Evolutionary conservation across 345 rosid genomes (phyloP).

Genomic region (Euclidium syriacum): DNA sequence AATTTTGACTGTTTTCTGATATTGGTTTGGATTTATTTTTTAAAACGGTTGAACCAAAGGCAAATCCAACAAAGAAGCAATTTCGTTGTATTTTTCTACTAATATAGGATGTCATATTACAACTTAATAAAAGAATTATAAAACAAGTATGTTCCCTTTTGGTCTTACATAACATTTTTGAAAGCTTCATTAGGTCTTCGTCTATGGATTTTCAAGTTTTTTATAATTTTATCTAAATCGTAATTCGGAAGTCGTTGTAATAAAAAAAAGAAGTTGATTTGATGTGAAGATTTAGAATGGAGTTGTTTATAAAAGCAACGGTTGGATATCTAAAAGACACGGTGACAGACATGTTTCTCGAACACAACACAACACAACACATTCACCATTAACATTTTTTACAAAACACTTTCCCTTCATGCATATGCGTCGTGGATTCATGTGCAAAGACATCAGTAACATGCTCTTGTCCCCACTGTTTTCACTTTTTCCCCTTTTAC

Average conservation of each 20-base stretch:
- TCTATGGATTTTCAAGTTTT: not conserved
- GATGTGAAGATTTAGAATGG: conserved; percentile 6
- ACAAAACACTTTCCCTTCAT: conserved; percentile 4
- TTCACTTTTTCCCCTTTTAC: conserved; percentile 8
- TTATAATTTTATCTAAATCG: not conserved
- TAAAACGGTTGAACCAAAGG: not conserved
- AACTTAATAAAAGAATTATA: not conserved
- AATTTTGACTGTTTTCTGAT: not conserved
- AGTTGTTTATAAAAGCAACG: not conserved
- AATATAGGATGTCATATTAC: not conserved
- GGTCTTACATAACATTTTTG: not conserved
- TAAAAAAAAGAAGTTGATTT: not conserved
- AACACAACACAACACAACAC: conserved; percentile 32
- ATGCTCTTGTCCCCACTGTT: conserved; percentile 46
- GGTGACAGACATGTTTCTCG: conserved; percentile 61
- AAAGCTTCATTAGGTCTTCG: not conserved
- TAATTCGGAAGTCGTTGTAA: not conserved
- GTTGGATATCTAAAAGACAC: conserved; percentile 31
- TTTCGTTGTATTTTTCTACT: not conserved
- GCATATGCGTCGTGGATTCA: conserved; percentile 30
- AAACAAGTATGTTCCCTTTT: not conserved
- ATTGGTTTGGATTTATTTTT: conserved; percentile 2
- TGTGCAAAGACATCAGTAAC: conserved; percentile 42
- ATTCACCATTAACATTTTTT: not conserved
- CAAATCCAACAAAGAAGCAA: conserved; percentile 6